A percentile compares a stretch with the other conserved stretches of the same genome.
Evolutionary conservation across 192 early-diverging fungal genomes (phyloP).

Genomic region (Entomortierella chlamydospora): DNA sequence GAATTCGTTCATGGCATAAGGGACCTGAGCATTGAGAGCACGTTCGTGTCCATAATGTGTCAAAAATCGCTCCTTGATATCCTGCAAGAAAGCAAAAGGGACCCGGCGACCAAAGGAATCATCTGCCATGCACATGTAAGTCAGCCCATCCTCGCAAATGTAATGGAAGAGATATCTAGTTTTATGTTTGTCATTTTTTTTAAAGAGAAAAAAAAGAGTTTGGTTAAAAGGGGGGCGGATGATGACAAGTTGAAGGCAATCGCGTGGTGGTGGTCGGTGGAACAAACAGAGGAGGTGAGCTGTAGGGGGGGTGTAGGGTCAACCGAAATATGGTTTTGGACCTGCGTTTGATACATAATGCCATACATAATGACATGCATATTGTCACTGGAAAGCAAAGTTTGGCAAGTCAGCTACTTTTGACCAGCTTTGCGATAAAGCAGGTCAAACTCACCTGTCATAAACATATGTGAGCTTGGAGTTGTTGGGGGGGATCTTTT

Average conservation of each 20-base stretch:
- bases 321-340: too few species aligned
- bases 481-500: conserved; percentile 91
- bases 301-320: background rate
- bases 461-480: conserved; percentile 94
- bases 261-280: background rate
- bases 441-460: conserved; percentile 70
- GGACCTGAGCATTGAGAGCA: conserved; percentile 62
- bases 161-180: conserved; percentile 91
- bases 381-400: background rate
- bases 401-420: too few species aligned
- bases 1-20: conserved; percentile 88
- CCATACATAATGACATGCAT: too few species aligned
- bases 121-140: conserved; percentile 91
- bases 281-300: background rate
- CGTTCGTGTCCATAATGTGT: conserved; percentile 65
- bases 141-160: conserved; percentile 80
- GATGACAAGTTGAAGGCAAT: background rate
- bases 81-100: conserved; percentile 92
- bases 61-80: conserved; percentile 76
- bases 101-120: conserved; percentile 76
- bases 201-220: conserved; percentile 1
- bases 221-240: background rate
- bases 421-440: too few species aligned
- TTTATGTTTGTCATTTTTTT: conserved; percentile 13
- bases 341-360: too few species aligned